Percentiles rank a stretch among this genome's conserved stretches.
These are phyloP conservation scores for Viola pubescens DNA, from an alignment of 441 rosid species.

Conservation along the genomic window DNA sequence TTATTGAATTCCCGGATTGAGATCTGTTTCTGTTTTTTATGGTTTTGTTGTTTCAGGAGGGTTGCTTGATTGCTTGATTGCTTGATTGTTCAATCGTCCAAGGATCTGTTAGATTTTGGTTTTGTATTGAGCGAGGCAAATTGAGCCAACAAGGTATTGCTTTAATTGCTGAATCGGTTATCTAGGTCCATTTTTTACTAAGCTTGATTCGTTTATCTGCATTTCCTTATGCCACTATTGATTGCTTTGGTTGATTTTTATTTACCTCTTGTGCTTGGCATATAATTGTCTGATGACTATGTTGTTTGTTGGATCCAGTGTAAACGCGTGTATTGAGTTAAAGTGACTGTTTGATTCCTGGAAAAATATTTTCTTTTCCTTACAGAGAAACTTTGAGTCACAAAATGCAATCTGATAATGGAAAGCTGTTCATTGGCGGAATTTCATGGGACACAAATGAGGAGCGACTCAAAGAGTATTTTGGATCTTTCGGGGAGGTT, in stretches of 20 bases:
- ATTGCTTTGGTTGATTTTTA: background rate
- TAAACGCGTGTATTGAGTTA: conserved; percentile 1
- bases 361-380: conserved; percentile 3
- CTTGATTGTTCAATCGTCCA: conserved; percentile 22
- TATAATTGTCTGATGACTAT: conserved; percentile 8
- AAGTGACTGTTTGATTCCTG: conserved; percentile 10
- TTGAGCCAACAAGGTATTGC: conserved; percentile 23
- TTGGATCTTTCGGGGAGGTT: conserved; percentile 76
- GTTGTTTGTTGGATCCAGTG: conserved; percentile 24
- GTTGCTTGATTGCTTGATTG: conserved; percentile 20
- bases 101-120: conserved; percentile 31
- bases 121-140: conserved; percentile 2
- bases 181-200: background rate
- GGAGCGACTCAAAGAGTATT: conserved; percentile 84
- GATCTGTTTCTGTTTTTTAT: conserved; percentile 13
- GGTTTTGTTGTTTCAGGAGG: conserved; percentile 19
- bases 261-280: background rate
- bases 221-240: background rate
- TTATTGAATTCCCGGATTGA: conserved; percentile 18
- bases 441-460: conserved; percentile 98
- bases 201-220: conserved; percentile 13
- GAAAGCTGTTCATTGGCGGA: conserved; percentile 94
- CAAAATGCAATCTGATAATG: conserved; percentile 79
- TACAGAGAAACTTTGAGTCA: too few relatives aligned
- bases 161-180: conserved; percentile 16